phyloP scores from a whole-genome alignment of 2,329 filamentous ascomycete species.

The Pyrenophora graminea region DNA sequence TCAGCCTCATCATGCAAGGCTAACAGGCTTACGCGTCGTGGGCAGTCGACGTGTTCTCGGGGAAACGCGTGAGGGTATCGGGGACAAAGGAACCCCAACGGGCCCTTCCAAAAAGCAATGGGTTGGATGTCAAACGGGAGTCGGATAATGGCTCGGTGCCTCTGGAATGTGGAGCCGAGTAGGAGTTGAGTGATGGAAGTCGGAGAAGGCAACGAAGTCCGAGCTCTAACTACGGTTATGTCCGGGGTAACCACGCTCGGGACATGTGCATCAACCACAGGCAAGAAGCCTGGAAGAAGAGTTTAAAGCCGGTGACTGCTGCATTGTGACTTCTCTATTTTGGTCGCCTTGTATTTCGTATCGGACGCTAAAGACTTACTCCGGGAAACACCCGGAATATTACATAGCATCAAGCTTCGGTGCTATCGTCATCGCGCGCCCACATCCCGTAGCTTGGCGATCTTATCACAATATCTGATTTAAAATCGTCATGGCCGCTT shows the following conservation, averaged over 20 bases:
- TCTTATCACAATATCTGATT: constrained; percentile 46
- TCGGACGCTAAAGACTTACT: constrained; percentile 2
- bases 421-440: constrained; percentile 28
- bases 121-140: background rate
- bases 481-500: constrained; percentile 28
- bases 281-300: background rate
- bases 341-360: background rate
- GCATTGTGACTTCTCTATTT: background rate
- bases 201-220: constrained; percentile 8
- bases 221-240: background rate
- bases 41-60: background rate
- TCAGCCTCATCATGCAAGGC: constrained; percentile 44
- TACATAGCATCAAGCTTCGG: constrained; percentile 4
- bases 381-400: background rate
- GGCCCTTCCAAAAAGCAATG: no score
- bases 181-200: background rate
- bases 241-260: background rate
- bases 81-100: no score
- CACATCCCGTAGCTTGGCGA: constrained; percentile 42
- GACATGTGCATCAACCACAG: no score
- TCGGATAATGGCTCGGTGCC: background rate
- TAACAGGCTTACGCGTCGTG: constrained; percentile 1
- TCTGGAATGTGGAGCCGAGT: constrained; percentile 3
- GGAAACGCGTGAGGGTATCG: no score
- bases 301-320: constrained; percentile 6